Percentiles rank a stretch among this genome's conserved stretches.
Conservation (phyloP, 306 rosid species). For the Mucuna pruriens region DNA sequence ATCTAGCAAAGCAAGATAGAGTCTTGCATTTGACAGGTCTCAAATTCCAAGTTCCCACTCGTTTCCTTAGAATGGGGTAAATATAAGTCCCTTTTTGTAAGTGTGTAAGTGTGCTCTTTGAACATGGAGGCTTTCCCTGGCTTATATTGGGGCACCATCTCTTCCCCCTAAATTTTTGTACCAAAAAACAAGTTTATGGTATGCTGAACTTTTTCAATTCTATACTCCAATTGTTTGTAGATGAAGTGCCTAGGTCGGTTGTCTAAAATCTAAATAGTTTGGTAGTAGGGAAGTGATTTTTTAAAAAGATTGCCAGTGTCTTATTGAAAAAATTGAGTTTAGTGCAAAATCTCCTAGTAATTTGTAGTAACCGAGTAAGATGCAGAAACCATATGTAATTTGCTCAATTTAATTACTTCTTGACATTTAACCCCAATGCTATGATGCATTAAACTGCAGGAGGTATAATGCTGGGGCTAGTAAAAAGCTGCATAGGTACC, state of each 20-base stretch:
- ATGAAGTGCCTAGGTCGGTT: not conserved
- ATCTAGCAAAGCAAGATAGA: not conserved
- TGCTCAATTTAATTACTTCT: not conserved
- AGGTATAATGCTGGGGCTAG: constrained; percentile 81
- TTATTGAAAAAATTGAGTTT: constrained; percentile 13
- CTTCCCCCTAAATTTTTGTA: not conserved
- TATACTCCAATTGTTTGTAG: constrained; percentile 19
- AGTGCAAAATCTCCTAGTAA: not conserved
- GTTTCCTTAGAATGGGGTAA: not conserved
- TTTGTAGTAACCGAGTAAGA: not conserved
- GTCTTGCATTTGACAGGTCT: not conserved
- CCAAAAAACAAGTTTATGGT: not conserved
- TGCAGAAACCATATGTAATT: not conserved
- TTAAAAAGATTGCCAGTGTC: not conserved
- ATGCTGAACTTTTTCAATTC: constrained; percentile 12
- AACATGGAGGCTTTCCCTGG: not conserved
- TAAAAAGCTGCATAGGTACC: constrained; percentile 96
- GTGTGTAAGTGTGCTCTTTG: not conserved
- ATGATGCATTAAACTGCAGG: constrained; percentile 62
- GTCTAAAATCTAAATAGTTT: constrained; percentile 5
- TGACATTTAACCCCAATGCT: constrained; percentile 17
- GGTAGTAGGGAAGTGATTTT: constrained; percentile 26
- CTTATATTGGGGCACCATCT: not conserved
- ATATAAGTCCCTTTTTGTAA: not conserved
- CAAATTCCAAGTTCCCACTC: not conserved